Evolutionary conservation across 768 basidiomycete genomes (phyloP).

Genomic region (Vishniacozyma victoriae): DNA sequence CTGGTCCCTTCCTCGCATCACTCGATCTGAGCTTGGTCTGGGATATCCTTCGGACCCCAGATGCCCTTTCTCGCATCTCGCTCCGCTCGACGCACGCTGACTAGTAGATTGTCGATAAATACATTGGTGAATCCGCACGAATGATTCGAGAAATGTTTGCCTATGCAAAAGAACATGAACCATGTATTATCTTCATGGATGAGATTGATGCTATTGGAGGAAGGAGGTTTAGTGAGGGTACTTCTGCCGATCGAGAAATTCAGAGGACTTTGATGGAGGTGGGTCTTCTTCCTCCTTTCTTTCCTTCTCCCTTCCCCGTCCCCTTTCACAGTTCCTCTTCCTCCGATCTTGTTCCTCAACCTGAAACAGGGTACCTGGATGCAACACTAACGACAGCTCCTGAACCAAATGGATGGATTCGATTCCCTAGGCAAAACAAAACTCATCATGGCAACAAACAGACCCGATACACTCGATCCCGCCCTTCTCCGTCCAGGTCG

Average conservation of each 20-base stretch:
- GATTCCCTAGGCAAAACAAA: conserved; percentile 93
- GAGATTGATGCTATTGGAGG: conserved; percentile 89
- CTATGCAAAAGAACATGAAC: conserved; percentile 94
- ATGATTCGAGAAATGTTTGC: conserved; percentile 98
- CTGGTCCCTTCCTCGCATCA: too few relatives aligned
- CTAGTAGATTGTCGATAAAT: conserved; percentile 55
- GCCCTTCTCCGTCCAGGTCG: conserved; percentile 93
- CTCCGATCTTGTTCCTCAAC: background rate
- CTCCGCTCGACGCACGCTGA: background rate
- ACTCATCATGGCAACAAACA: conserved; percentile 99
- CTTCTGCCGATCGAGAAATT: conserved; percentile 96
- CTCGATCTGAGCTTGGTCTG: too few relatives aligned
- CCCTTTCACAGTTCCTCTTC: background rate
- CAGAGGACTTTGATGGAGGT: conserved; percentile 98
- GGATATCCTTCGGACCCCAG: too few relatives aligned
- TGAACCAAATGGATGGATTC: conserved; percentile 99
- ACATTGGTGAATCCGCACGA: conserved; percentile 95
- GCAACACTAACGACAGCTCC: conserved; percentile 54
- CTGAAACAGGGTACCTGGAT: background rate
- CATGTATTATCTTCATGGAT: conserved; percentile 97
- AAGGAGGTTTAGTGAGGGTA: conserved; percentile 82
- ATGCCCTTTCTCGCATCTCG: background rate
- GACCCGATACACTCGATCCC: conserved; percentile 95
- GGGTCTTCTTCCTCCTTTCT: conserved; percentile 13
- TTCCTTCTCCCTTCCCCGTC: background rate